Evolutionary conservation across 2,329 filamentous ascomycete genomes (phyloP).

Genomic region (Fusarium vanettenii): DNA sequence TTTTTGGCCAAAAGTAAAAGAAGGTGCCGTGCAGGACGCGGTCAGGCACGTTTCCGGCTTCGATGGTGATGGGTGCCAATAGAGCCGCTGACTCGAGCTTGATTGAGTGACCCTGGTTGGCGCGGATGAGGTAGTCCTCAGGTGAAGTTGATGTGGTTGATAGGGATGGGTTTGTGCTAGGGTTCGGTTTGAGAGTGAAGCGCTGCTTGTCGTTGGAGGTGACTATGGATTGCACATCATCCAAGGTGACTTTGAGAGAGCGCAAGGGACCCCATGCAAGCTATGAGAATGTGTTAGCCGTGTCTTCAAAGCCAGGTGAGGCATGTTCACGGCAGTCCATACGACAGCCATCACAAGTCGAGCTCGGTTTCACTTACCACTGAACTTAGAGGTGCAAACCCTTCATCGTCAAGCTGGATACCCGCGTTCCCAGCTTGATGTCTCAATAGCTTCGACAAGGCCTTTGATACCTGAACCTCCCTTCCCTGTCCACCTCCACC

Average conservation of each 20-base stretch:
- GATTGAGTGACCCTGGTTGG: constrained; percentile 94
- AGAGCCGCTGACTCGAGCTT: constrained; percentile 77
- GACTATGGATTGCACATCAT: constrained; percentile 78
- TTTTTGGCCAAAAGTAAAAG: constrained; percentile 80
- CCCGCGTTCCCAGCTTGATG: constrained; percentile 69
- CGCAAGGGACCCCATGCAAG: constrained; percentile 69
- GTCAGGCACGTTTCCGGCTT: constrained; percentile 68
- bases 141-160: constrained; percentile 58
- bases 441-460: constrained; percentile 64
- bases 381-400: constrained; percentile 67
- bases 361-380: constrained; percentile 61
- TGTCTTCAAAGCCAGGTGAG: not conserved
- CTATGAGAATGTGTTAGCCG: constrained; percentile 46
- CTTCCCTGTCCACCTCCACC: constrained; percentile 51
- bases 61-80: constrained; percentile 74
- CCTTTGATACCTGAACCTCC: constrained; percentile 64
- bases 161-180: constrained; percentile 39
- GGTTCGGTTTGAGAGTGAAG: constrained; percentile 78
- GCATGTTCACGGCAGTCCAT: not conserved
- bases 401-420: constrained; percentile 67
- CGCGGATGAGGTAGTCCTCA: constrained; percentile 85
- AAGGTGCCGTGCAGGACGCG: constrained; percentile 90
- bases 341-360: not conserved
- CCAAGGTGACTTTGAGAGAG: constrained; percentile 77
- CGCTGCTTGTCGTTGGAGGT: constrained; percentile 88